A percentile compares a stretch with the other conserved stretches of the same genome.
phyloP scores from a whole-genome alignment of 2,329 filamentous ascomycete species.

The Xylaria sp. region DNA sequence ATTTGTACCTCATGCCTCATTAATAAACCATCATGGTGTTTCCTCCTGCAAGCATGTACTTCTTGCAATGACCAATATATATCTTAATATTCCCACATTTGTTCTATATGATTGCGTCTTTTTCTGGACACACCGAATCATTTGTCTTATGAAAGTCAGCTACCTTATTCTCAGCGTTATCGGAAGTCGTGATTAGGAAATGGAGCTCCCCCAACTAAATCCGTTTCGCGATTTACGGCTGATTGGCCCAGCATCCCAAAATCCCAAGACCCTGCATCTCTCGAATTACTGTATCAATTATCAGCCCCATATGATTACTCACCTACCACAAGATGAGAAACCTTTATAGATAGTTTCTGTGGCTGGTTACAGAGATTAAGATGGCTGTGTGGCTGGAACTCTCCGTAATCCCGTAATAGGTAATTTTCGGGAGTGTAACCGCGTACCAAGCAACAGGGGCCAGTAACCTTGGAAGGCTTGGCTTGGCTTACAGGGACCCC shows the following conservation, averaged over 20 bases:
- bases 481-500: constrained; percentile 11
- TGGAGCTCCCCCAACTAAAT: constrained; percentile 48
- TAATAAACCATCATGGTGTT: too few species aligned
- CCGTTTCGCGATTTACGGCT: constrained; percentile 45
- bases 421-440: background rate
- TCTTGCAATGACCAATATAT: too few species aligned
- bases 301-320: constrained; percentile 7
- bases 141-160: background rate
- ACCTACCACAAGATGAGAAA: background rate
- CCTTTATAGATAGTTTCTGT: background rate
- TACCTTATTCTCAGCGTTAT: constrained; percentile 30
- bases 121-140: background rate
- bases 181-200: constrained; percentile 40
- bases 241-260: constrained; percentile 42
- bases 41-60: too few species aligned
- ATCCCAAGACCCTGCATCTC: constrained; percentile 18
- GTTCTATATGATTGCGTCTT: too few species aligned
- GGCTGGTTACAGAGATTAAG: background rate
- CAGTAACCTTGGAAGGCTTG: background rate
- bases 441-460: background rate
- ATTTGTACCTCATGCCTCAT: too few species aligned
- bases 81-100: too few species aligned
- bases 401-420: too few species aligned
- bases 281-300: constrained; percentile 28
- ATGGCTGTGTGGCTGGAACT: background rate